Evolutionary conservation across 495 filamentous ascomycete genomes (phyloP), one percentile per base, ranked within the genome.

Genomic region (Neurospora sp.): DNA sequence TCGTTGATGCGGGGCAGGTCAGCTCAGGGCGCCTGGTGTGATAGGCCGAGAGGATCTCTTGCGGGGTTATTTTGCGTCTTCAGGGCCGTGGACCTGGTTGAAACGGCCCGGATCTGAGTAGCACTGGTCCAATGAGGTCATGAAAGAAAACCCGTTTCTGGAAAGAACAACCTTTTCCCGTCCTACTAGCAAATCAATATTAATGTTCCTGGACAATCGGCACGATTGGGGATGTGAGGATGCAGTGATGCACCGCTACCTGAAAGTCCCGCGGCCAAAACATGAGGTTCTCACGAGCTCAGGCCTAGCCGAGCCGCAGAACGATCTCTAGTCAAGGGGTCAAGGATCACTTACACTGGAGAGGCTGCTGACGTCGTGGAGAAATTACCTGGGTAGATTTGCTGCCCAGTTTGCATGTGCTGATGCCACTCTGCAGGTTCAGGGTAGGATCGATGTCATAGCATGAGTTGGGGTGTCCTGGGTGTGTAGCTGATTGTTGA

Each of bases 71-170:
- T 68, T 74, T 73, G 73, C 70, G 72, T 68, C 12, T 71, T 75
- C 38, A 48, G 38, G 4, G 22, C 68, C 35, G 45, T 69, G 53
- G 53, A 61, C 74, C 44, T 71, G 71, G 68, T 71, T 40, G 40
- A 80, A 77, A 80, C 78, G 78, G 78, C 71, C 77, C 78, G 77
- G 73, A 73, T 80, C 70, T 70, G 77, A 70, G 73, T 71, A 44
- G 68, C 72, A 73, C 69, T 73, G 68, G 69, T 74, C 75, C 75
- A 75, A 73, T 74, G 48, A 76, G 70, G 73, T 76, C 75, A 74
- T 76, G 48, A 59, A 44, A 75, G 39, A 71, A 17, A 27, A 65
- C 27, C 53, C 53, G 53, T 65, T 65, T 65, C 53, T 65, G 53
- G 27, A 35, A 65, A 65, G 53, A 65, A 65, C 53, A 65, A 65